Evolutionary conservation across 2,329 filamentous ascomycete species (phyloP).

Genomic region (Hypoxylon sp.): DNA sequence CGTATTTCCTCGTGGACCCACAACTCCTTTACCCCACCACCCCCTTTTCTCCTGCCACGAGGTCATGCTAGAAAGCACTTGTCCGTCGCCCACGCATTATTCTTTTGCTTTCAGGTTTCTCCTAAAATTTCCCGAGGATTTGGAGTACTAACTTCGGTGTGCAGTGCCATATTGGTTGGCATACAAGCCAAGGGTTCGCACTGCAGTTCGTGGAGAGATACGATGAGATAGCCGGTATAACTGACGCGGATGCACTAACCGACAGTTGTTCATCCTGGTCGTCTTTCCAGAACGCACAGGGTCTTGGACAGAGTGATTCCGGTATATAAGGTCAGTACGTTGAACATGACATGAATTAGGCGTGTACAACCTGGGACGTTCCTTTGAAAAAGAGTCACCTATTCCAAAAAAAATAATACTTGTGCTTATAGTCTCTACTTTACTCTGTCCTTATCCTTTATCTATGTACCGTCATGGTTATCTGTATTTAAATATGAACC

Average conservation of each 20-base stretch:
- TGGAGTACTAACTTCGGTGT: conserved; percentile 7
- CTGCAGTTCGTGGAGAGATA: conserved; percentile 62
- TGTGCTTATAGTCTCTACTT: conserved; percentile 3
- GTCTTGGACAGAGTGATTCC: conserved; percentile 48
- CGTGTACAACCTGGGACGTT: conserved; percentile 4
- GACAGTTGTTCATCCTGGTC: conserved; percentile 48
- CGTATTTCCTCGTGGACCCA: background rate
- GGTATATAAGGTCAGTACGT: conserved; percentile 46
- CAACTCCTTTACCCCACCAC: too few species aligned
- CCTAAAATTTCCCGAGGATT: background rate
- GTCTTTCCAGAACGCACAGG: conserved; percentile 41
- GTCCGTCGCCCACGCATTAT: background rate
- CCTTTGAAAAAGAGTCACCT: background rate
- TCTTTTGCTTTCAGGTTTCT: background rate
- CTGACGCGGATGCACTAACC: conserved; percentile 44
- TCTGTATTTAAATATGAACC: background rate
- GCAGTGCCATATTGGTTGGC: conserved; percentile 62
- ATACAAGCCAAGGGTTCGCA: conserved; percentile 62
- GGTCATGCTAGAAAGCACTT: background rate
- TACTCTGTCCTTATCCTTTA: conserved; percentile 2
- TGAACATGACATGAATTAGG: background rate
- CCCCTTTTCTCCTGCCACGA: background rate
- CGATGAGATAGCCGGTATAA: conserved; percentile 45
- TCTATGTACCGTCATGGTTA: background rate
- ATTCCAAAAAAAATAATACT: background rate